Conservation (phyloP, 2,329 filamentous ascomycete genomes). For the Emergomyces africanus region DNA sequence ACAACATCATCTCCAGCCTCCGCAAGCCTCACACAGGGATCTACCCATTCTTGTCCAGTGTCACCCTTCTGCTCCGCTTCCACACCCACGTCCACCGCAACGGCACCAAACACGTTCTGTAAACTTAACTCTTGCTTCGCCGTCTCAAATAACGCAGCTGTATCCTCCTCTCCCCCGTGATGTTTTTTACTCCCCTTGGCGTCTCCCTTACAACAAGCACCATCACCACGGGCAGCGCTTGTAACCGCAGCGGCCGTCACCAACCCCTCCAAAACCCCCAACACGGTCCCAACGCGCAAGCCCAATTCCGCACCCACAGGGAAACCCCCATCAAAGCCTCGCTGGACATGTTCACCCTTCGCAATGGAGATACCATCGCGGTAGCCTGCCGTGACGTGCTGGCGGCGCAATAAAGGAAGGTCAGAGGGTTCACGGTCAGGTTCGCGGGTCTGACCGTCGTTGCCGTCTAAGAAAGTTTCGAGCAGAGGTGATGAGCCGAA, state of each 20-base stretch:
- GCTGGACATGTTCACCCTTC: slow-evolving; percentile 66
- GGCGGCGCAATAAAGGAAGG: slow-evolving; percentile 57
- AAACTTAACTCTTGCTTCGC: slow-evolving; percentile 10
- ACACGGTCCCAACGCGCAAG: slow-evolving; percentile 55
- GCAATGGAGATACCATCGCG: slow-evolving; percentile 70
- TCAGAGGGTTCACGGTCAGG: slow-evolving; percentile 43
- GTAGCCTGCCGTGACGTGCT: slow-evolving; percentile 77
- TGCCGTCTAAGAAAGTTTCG: not conserved
- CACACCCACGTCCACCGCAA: not conserved
- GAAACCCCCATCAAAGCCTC: slow-evolving; percentile 86
- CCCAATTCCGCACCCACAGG: slow-evolving; percentile 72
- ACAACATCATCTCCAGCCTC: slow-evolving; percentile 9
- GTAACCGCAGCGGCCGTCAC: slow-evolving; percentile 15
- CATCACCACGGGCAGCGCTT: not conserved
- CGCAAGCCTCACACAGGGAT: slow-evolving; percentile 5
- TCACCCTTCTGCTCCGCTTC: slow-evolving; percentile 1
- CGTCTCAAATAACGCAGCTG: slow-evolving; percentile 19
- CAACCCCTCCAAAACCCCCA: slow-evolving; percentile 68
- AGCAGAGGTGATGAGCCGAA: slow-evolving; percentile 27
- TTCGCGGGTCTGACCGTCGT: not conserved
- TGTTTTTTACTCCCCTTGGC: not conserved
- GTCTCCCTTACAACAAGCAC: slow-evolving; percentile 1
- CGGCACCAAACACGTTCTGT: slow-evolving; percentile 8
- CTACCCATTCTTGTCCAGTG: not conserved
- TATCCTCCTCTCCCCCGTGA: slow-evolving; percentile 7